Evolutionary conservation across 2,329 filamentous ascomycete genomes (phyloP), one percentile per base, ranked within the genome.

Genomic region (Colletotrichum shisoi): DNA sequence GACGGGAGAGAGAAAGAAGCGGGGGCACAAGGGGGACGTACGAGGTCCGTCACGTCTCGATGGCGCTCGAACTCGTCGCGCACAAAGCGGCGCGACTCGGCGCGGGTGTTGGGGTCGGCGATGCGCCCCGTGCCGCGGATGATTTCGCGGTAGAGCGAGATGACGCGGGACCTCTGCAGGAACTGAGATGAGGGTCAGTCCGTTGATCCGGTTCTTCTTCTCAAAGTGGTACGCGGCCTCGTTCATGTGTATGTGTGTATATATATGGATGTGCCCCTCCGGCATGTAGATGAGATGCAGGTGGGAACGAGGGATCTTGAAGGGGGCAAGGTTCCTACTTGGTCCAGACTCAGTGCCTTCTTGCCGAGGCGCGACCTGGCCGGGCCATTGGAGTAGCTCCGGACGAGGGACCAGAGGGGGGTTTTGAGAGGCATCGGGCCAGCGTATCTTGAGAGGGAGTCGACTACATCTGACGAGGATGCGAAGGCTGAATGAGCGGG

Each of bases 1-100:
- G 19, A 19, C 13, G 45, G 21, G 45, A 12, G 44, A 9, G 44
- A 24, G 2, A n/a, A n/a, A 7, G 19, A 46, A 27, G n/a, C 8
- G 21, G 48, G 3, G 7, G 3, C 24, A 19, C 8, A 12, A 27
- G 44, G 31, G 24, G 39, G 17, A 21, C 15, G 79, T 75, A 88
- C 86, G 61, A 85, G 71, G 72, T 89, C 87, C 1, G 81, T 83
- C 53, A 89, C 85, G 61, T 77, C 70, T 27, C 82, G 82, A 71
- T 88, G 84, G 63, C 86, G 81, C 75, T 88, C 84, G 73, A 89
- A 88, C 73, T 90, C 87, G 66, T 84, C 82, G 21, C 86, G 82
- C 42, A 83, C 87, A 75, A 84, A 88, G 61, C 77, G 78, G 63
- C 83, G 79, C 7, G 85, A 87, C 74, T 89, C 87, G n/a, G 77